phyloP scores from a whole-genome alignment of 257 asterid species.

The Solanum habrochaites region DNA sequence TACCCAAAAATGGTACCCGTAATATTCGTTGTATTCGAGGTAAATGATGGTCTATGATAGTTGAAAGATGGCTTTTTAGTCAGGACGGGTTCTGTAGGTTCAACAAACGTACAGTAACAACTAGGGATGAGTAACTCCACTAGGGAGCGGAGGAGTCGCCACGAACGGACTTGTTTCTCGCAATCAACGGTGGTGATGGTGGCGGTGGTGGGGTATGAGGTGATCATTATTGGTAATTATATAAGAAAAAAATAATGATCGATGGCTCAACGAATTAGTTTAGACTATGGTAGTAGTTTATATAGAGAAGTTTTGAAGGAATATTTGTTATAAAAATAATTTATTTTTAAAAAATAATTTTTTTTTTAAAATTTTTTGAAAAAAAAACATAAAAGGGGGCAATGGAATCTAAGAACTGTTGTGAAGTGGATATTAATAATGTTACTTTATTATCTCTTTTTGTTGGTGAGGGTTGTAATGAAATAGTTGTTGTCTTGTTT shows the following conservation, averaged over 20 bases:
- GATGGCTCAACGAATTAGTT: neutral
- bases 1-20: conserved; percentile 39
- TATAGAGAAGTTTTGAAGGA: neutral
- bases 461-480: neutral
- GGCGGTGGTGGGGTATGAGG: conserved; percentile 9
- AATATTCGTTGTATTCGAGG: conserved; percentile 1
- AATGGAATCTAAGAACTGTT: neutral
- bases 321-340: neutral
- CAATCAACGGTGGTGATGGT: conserved; percentile 42
- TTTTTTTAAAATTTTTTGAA: neutral
- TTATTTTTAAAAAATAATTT: neutral
- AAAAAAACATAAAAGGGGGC: neutral
- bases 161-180: conserved; percentile 54
- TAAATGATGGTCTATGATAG: neutral
- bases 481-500: neutral
- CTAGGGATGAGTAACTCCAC: conserved; percentile 41
- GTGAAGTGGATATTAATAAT: neutral
- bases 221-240: conserved; percentile 6
- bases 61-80: neutral
- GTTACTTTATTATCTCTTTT: neutral
- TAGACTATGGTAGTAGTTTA: neutral
- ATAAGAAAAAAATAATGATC: neutral
- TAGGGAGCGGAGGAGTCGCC: conserved; percentile 57
- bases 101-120: conserved; percentile 39
- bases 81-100: conserved; percentile 8